Evolutionary conservation across 352 stramenopile species (phyloP), one percentile per base, ranked within the genome.

Genomic region (Phytophthora cactorum): DNA sequence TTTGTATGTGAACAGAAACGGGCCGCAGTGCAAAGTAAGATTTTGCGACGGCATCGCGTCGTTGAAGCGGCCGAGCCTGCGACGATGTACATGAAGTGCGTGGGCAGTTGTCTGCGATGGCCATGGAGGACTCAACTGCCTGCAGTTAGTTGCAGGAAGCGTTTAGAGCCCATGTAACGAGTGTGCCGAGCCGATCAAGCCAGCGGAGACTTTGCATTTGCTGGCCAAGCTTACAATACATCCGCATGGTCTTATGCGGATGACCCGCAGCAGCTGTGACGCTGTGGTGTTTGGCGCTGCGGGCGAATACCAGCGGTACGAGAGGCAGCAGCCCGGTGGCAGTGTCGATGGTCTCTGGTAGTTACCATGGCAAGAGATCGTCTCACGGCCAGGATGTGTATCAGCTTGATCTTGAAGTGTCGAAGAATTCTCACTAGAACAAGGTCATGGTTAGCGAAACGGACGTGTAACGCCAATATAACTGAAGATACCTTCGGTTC

Each of bases 1-100:
- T 62, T 68, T 64, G 65, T 72, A 72, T 68, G 0, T 0, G 34
- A 5, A 2, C 44, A 63, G 28, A 68, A 59, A 59, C 52, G 27
- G 59, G 45, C 5, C 34, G 3, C 7, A 14, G 45, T 17, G n/a
- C 28, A 44, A 60, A 44, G 15, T 55, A 43, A 43, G 36, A 43
- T 68, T 56, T 46, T 58, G 61, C 52, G 43, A 63, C 47, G 44
- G 8, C 15, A 32, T 27, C 31, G 59, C 57, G 44, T 51, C 22
- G 57, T 51, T 57, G 51, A 54, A 50, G 41, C 8, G 9, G 15
- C 5, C 36, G 25, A 52, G 34, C 25, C n/a, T 58, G 52, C 52
- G 52, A 58, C 12, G 36, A 36, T 58, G 50, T 31, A 34, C 29
- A 28, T 14, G 43, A 22, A 15, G 12, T 4, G 34, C 25, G 34